Evolutionary conservation across 257 asterid species (phyloP).

Genomic region (Solanum gracilifrons): DNA sequence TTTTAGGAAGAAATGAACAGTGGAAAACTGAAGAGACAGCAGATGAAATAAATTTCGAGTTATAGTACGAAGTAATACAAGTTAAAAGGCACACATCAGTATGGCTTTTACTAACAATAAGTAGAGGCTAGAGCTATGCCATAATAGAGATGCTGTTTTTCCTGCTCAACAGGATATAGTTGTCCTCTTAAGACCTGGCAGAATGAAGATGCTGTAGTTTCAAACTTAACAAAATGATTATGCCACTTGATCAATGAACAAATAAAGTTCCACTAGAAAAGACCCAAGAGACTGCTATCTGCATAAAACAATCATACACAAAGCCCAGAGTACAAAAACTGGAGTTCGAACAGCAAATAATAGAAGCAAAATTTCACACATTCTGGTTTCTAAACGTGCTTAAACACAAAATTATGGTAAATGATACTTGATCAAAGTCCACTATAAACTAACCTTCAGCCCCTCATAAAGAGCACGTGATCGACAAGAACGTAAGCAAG

Average conservation of each 20-base stretch:
- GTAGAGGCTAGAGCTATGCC: neutral
- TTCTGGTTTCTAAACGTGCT: neutral
- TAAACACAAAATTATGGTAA: neutral
- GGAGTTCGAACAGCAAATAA: neutral
- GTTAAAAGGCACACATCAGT: neutral
- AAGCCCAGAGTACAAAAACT: neutral
- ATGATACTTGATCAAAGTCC: neutral
- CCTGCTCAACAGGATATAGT: neutral
- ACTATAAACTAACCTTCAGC: slow-evolving; percentile 55
- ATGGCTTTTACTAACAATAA: neutral
- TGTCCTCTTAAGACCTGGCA: neutral
- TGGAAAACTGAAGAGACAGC: neutral
- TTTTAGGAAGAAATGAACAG: neutral
- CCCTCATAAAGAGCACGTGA: slow-evolving; percentile 99
- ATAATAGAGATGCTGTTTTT: neutral
- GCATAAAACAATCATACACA: neutral
- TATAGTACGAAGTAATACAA: neutral
- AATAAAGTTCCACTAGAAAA: neutral
- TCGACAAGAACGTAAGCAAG: slow-evolving; percentile 98
- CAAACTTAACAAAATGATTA: neutral
- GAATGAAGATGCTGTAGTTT: neutral
- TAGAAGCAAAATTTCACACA: neutral
- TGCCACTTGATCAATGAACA: neutral
- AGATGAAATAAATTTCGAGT: neutral
- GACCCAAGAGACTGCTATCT: neutral